Percentiles rank a stretch among this genome's conserved stretches.
Evolutionary conservation across 2,329 filamentous ascomycete genomes (phyloP).

Genomic region (Colletotrichum incanum): DNA sequence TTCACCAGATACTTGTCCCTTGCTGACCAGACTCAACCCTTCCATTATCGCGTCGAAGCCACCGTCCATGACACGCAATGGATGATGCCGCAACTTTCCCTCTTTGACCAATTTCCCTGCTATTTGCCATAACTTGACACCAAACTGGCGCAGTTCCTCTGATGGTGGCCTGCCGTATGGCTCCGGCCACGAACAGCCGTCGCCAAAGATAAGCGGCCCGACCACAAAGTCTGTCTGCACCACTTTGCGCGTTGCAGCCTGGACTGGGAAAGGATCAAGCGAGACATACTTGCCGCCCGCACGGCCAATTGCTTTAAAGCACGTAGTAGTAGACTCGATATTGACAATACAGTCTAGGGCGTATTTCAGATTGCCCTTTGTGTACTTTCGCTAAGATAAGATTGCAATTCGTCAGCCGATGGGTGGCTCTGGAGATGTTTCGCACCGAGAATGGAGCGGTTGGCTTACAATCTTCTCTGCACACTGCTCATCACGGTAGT

Average conservation of each 20-base stretch:
- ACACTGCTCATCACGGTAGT: slow-evolving; percentile 58
- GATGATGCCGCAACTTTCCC: slow-evolving; percentile 41
- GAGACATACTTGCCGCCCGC: slow-evolving; percentile 47
- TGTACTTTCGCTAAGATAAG: slow-evolving; percentile 19
- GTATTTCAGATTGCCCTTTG: slow-evolving; percentile 46
- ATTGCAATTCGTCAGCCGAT: not conserved
- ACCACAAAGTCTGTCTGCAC: slow-evolving; percentile 50
- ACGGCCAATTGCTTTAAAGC: slow-evolving; percentile 47
- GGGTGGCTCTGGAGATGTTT: too few relatives aligned
- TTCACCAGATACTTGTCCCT: too few relatives aligned
- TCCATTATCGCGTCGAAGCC: too few relatives aligned
- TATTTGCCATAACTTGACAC: slow-evolving; percentile 24
- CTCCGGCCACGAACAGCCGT: slow-evolving; percentile 44
- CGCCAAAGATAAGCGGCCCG: slow-evolving; percentile 48
- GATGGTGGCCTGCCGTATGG: slow-evolving; percentile 43
- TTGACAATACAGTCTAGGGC: slow-evolving; percentile 57
- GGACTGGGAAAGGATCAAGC: not conserved
- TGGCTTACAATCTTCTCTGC: not conserved
- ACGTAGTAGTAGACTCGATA: slow-evolving; percentile 47
- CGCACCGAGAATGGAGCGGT: not conserved
- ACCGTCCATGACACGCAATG: not conserved
- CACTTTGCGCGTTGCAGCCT: slow-evolving; percentile 8
- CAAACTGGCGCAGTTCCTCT: slow-evolving; percentile 27
- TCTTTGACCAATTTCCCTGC: slow-evolving; percentile 37
- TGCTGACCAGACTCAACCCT: too few relatives aligned